phyloP scores from a whole-genome alignment of 306 rosid species.

The Ziziphus jujuba region DNA sequence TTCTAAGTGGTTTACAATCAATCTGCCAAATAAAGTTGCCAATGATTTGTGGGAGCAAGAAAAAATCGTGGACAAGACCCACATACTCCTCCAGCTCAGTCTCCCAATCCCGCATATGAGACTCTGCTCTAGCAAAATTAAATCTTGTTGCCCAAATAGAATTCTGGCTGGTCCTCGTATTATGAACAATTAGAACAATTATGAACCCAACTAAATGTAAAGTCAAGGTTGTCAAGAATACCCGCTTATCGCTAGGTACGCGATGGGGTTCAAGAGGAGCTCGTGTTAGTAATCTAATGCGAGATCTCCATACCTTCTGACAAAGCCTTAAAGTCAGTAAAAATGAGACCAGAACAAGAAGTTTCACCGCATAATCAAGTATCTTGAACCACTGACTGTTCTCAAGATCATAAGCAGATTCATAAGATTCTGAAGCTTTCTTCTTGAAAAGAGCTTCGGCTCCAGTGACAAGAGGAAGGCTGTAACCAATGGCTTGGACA shows the following conservation, averaged over 20 bases:
- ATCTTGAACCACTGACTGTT: conserved; percentile 52
- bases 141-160: conserved; percentile 32
- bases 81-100: conserved; percentile 69
- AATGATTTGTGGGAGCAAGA: conserved; percentile 77
- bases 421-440: conserved; percentile 47
- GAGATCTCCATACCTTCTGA: conserved; percentile 93
- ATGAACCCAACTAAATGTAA: conserved; percentile 64
- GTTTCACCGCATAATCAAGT: conserved; percentile 74
- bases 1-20: conserved; percentile 66
- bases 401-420: conserved; percentile 53
- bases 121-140: conserved; percentile 21
- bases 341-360: conserved; percentile 64
- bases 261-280: conserved; percentile 54
- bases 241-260: conserved; percentile 68
- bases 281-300: conserved; percentile 59
- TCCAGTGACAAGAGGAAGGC: conserved; percentile 77
- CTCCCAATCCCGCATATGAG: conserved; percentile 53
- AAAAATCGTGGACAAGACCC: conserved; percentile 89
- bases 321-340: conserved; percentile 75
- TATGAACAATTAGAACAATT: conserved; percentile 51
- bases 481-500: conserved; percentile 79
- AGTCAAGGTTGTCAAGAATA: conserved; percentile 47
- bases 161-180: conserved; percentile 39
- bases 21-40: conserved; percentile 90
- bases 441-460: conserved; percentile 85